Evolutionary conservation across 768 basidiomycete species (phyloP).

Genomic region (Myochromella boudieri): DNA sequence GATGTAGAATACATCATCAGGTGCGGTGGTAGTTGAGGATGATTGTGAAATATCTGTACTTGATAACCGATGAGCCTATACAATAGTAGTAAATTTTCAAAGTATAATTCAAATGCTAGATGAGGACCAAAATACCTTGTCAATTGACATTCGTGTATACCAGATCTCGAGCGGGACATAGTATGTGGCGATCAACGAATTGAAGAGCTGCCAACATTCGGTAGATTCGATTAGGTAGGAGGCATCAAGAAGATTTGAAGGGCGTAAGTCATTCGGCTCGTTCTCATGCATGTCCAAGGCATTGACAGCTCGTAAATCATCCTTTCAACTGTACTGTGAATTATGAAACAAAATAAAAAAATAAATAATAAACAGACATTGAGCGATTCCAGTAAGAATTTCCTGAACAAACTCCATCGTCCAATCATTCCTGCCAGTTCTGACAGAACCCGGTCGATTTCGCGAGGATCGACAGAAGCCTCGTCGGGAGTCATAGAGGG

Average conservation of each 20-base stretch:
- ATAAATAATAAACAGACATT: constrained; percentile 40
- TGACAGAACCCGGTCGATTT: constrained; percentile 87
- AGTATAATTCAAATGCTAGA: neutral
- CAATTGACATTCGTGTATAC: constrained; percentile 84
- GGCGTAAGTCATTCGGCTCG: neutral
- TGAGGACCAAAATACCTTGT: constrained; percentile 86
- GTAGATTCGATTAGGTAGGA: constrained; percentile 43
- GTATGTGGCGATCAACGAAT: constrained; percentile 65
- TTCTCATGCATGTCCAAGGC: too few relatives aligned
- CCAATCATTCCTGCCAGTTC: constrained; percentile 90
- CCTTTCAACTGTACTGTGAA: constrained; percentile 4
- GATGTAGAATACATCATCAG: constrained; percentile 96
- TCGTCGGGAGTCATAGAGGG: constrained; percentile 41
- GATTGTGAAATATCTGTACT: constrained; percentile 63
- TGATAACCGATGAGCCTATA: constrained; percentile 86
- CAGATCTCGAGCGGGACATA: constrained; percentile 91
- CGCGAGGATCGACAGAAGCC: constrained; percentile 73
- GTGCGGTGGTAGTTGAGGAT: constrained; percentile 70
- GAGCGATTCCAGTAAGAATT: constrained; percentile 78
- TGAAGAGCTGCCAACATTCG: constrained; percentile 57
- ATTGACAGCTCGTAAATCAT: neutral
- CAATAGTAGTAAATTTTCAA: constrained; percentile 4
- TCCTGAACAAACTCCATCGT: constrained; percentile 87
- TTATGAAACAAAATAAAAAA: neutral
- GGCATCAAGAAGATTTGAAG: constrained; percentile 15